These are phyloP conservation scores for Giardia muris DNA, from an alignment of 208 protist species.

Conservation along the genomic window DNA sequence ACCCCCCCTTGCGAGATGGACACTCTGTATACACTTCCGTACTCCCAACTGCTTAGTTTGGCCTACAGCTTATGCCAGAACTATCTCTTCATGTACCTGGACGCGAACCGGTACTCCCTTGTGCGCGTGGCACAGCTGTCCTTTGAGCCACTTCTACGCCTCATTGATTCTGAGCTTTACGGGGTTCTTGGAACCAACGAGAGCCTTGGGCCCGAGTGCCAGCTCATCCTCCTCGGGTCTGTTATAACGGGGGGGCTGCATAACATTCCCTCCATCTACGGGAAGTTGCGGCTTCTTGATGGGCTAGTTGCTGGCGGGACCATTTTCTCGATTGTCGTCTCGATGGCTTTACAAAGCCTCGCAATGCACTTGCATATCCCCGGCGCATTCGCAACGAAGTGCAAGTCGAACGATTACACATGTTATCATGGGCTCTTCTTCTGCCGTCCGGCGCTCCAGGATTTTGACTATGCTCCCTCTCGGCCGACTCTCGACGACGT, in stretches of 20 bases:
- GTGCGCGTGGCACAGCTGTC: background rate
- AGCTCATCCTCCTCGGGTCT: background rate
- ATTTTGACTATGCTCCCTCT: too few relatives aligned
- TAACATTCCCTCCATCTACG: background rate
- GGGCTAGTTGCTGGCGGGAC: background rate
- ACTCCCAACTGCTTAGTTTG: background rate
- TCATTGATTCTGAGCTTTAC: background rate
- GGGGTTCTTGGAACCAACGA: background rate
- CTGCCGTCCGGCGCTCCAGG: too few relatives aligned
- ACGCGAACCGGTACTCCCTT: background rate
- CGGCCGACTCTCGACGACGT: too few relatives aligned
- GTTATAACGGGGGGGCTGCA: background rate
- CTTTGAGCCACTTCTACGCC: background rate
- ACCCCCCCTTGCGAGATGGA: too few relatives aligned
- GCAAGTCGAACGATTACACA: too few relatives aligned
- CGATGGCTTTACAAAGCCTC: background rate
- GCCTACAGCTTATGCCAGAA: background rate
- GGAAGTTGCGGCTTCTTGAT: background rate
- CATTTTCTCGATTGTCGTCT: background rate
- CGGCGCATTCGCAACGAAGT: too few relatives aligned
- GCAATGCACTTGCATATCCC: background rate
- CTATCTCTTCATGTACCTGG: background rate
- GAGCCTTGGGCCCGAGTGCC: background rate
- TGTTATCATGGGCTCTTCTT: too few relatives aligned
- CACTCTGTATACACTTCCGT: background rate